Conservation (phyloP, 148 eudicot species). For the Mesembryanthemum crystallinum region DNA sequence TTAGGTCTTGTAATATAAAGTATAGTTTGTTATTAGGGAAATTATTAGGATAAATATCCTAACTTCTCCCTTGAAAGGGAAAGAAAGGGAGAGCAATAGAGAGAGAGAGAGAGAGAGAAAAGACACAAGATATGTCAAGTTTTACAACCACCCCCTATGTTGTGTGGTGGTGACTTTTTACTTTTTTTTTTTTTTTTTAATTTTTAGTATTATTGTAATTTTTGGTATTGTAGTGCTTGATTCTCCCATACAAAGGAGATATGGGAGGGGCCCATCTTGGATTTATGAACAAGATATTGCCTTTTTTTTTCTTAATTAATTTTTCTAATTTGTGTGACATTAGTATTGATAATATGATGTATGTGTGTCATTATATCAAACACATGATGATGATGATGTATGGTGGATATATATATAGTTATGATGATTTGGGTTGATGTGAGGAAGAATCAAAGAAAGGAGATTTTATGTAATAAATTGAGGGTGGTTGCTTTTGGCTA, state of each 20-base stretch:
- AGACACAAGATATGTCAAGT: conserved; percentile 30
- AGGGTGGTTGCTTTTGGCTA: conserved; percentile 21
- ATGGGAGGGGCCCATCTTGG: conserved; percentile 38
- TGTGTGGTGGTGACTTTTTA: conserved; percentile 36
- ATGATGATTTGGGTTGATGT: conserved; percentile 17
- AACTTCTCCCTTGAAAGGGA: conserved; percentile 45
- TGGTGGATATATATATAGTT: conserved; percentile 6
- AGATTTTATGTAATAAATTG: conserved; percentile 21
- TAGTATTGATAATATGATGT: too few species aligned
- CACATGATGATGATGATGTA: conserved; percentile 2
- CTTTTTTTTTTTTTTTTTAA: conserved; percentile 10
- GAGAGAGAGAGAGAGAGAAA: conserved; percentile 10
- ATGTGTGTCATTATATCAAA: conserved; percentile 22
- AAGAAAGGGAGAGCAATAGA: conserved; percentile 33
- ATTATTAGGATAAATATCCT: conserved; percentile 34
- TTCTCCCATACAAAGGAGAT: conserved; percentile 43
- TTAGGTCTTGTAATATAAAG: conserved; percentile 24
- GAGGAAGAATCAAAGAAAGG: conserved; percentile 27
- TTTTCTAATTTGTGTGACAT: neutral
- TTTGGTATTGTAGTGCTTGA: conserved; percentile 31
- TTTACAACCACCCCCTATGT: conserved; percentile 31
- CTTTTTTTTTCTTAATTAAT: neutral
- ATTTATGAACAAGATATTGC: conserved; percentile 38
- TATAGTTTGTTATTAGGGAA: conserved; percentile 40
- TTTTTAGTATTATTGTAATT: conserved; percentile 1